A percentile compares a stretch with the other conserved stretches of the same genome.
These are phyloP conservation scores for Pseudoneurospora amorphoporcata DNA, from an alignment of 495 filamentous ascomycete genomes.

Conservation along the genomic window DNA sequence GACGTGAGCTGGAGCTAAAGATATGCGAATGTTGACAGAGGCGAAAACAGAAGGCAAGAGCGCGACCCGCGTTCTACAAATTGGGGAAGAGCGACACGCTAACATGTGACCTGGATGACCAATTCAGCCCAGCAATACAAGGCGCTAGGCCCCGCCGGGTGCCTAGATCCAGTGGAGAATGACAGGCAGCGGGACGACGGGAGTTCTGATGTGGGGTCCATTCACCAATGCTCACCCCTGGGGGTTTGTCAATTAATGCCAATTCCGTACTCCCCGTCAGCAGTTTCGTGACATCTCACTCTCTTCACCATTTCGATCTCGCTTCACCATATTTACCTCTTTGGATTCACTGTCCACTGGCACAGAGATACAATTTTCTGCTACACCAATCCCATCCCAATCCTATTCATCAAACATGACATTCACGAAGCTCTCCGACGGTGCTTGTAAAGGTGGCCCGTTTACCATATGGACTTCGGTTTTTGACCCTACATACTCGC, in stretches of 20 bases:
- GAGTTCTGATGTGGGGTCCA: neutral
- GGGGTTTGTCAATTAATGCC: neutral
- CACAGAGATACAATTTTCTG: neutral
- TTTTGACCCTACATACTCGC: neutral
- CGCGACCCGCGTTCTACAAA: constrained; percentile 11
- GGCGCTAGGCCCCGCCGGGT: neutral
- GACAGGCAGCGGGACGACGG: neutral
- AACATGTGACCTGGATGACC: constrained; percentile 14
- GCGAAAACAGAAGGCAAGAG: constrained; percentile 5
- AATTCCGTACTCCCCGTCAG: neutral
- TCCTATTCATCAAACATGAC: neutral
- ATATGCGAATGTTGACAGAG: constrained; percentile 11
- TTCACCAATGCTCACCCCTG: neutral
- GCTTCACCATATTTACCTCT: neutral
- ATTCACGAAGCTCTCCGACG: neutral
- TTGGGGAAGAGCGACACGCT: constrained; percentile 8
- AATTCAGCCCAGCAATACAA: neutral
- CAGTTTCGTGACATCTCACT: neutral
- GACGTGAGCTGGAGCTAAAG: neutral
- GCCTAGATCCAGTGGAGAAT: neutral
- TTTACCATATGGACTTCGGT: neutral
- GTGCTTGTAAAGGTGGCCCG: neutral
- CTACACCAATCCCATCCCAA: neutral
- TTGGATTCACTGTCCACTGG: neutral
- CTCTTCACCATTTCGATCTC: neutral